These are phyloP conservation scores for Pulveroboletus sp. DNA, from an alignment of 1,284 basidiomycete genomes.

Conservation along the genomic window DNA sequence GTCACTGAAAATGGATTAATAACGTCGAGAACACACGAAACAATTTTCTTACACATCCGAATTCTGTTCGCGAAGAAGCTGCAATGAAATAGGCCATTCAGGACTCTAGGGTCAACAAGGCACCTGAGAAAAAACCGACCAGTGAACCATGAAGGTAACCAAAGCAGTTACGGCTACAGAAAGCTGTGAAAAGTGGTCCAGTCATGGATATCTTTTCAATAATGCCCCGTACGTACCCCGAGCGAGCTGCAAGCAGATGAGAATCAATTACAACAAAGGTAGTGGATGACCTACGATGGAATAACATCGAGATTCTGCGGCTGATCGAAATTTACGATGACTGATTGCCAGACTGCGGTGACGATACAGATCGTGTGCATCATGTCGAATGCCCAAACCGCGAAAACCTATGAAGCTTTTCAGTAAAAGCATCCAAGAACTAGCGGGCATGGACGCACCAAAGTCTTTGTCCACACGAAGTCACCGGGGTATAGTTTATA, in stretches of 20 bases:
- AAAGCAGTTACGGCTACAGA: slow-evolving; percentile 34
- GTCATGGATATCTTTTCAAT: neutral
- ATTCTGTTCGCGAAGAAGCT: slow-evolving; percentile 39
- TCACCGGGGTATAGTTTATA: slow-evolving; percentile 47
- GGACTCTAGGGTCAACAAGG: neutral
- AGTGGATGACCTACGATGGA: slow-evolving; percentile 24
- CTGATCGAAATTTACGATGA: slow-evolving; percentile 30
- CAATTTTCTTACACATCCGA: slow-evolving; percentile 28
- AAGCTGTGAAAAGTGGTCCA: slow-evolving; percentile 18
- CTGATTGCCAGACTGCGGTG: slow-evolving; percentile 30
- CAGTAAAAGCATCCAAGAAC: slow-evolving; percentile 11
- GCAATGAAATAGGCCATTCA: neutral
- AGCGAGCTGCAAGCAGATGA: slow-evolving; percentile 22
- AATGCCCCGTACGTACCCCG: slow-evolving; percentile 21
- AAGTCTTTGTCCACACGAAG: slow-evolving; percentile 33
- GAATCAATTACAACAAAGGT: neutral
- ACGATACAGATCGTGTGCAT: slow-evolving; percentile 35
- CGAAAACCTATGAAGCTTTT: slow-evolving; percentile 27
- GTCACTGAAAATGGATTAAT: slow-evolving; percentile 28
- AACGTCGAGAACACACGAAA: neutral
- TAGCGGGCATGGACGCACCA: slow-evolving; percentile 36
- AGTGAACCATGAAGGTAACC: slow-evolving; percentile 37
- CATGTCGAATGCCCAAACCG: slow-evolving; percentile 34
- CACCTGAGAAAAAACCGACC: slow-evolving; percentile 17
- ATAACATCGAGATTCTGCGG: slow-evolving; percentile 33